phyloP scores from a whole-genome alignment of 768 basidiomycete species.

The Asterophora parasitica region DNA sequence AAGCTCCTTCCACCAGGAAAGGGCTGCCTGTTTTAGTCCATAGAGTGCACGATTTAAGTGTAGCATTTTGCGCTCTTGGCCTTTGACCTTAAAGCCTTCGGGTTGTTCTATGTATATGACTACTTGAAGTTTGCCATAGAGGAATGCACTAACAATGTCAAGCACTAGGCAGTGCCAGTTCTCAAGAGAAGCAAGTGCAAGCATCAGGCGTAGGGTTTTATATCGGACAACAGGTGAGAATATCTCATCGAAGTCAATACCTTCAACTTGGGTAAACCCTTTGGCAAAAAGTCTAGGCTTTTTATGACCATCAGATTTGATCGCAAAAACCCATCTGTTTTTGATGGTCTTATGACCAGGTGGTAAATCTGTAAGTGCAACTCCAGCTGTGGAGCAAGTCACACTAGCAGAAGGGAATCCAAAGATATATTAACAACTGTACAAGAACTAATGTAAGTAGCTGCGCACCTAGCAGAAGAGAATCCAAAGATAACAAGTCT shows the following conservation, averaged over 20 bases:
- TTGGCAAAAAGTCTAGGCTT: constrained; percentile 31
- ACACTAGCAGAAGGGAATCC: no score
- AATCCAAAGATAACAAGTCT: no score
- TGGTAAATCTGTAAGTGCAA: constrained; percentile 7
- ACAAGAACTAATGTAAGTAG: no score
- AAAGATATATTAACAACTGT: no score
- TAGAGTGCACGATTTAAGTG: constrained; percentile 7
- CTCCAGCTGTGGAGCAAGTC: no score
- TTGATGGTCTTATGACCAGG: constrained; percentile 3
- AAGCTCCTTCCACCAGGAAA: constrained; percentile 11
- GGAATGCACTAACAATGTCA: constrained; percentile 11
- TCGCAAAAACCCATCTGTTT: constrained; percentile 7
- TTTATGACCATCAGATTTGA: constrained; percentile 7
- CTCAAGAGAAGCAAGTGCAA: constrained; percentile 20
- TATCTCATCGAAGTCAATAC: constrained; percentile 31
- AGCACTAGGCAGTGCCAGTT: constrained; percentile 12
- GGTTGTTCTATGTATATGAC: constrained; percentile 15
- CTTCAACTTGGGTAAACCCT: constrained; percentile 32
- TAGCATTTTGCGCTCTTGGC: background rate
- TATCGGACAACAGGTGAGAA: constrained; percentile 25
- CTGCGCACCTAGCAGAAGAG: no score
- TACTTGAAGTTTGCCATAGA: constrained; percentile 13
- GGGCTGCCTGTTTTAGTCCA: constrained; percentile 10
- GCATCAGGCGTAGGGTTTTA: constrained; percentile 16
- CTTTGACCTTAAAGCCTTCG: constrained; percentile 5